Base-by-base conservation (phyloP, 441 rosid genomes). In the Croton laevigatus region DNA sequence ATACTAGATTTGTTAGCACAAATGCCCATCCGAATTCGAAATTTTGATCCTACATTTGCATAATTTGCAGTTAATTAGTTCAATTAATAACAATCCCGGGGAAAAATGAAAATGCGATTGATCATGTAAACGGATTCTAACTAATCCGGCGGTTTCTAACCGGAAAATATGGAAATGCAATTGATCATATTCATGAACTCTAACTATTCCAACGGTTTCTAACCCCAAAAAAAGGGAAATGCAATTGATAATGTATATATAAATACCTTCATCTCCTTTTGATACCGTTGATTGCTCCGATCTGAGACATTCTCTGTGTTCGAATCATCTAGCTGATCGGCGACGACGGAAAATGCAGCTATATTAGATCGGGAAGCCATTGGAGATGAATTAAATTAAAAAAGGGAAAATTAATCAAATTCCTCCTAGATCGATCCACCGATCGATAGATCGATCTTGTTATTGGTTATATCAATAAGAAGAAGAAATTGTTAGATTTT, bases 1-100 rank as follows among this genome's bases (percentile, higher is more conserved):
- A 16, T 6, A 69, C 2, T 6, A 69, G 37, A 54, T 58, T 59
- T 69, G 46, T 1, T 0, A 46, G n/a, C 10, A 59, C n/a, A 20
- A 59, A 59, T 0, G 46, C 5, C 64, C 64, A 58, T 32, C 38
- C 72, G 46, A 58, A 32, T 57, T 69, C 36, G 13, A 32, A 51
- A 17, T 52, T 34, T 49, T 3, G 3, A 13, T 55, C 59, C 69
- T 66, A 5, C 4, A 52, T 1, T 27, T 27, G 32, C 32, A 27
- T 27, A 27, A 27, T 27, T 27, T 27, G 32, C 2, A 27, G 2
- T 27, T 27, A 40, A 40, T 0, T 6, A 40, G 10, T 40, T 40
- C 44, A 40, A 40, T 40, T 9, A 40, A 40, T 40, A 40, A 40
- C 7, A 40, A 6, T 40, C 2, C 44, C 10, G 7, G 9, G 1